These are phyloP conservation scores for Colletotrichum sp. DNA, from an alignment of 2,329 filamentous ascomycete species.

Conservation along the genomic window DNA sequence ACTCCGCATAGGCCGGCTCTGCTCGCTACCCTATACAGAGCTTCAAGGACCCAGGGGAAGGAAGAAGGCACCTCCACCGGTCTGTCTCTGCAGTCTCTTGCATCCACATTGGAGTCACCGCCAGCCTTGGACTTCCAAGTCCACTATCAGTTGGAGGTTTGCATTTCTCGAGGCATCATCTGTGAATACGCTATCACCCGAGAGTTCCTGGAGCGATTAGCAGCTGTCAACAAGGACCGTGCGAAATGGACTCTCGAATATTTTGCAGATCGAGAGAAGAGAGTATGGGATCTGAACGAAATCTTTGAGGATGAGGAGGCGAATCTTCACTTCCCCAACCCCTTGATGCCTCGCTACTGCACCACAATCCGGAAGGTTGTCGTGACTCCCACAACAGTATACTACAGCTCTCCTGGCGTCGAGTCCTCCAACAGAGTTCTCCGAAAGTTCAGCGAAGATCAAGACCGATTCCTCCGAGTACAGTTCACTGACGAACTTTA, in stretches of 20 bases:
- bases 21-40: background rate
- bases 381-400: conserved; percentile 84
- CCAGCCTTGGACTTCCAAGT: conserved; percentile 68
- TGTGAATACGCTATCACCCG: conserved; percentile 75
- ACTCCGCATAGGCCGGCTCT: conserved; percentile 21
- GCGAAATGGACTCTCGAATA: conserved; percentile 77
- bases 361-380: conserved; percentile 76
- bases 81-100: conserved; percentile 25
- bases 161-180: conserved; percentile 79
- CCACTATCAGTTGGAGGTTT: conserved; percentile 91
- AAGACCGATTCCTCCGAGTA: conserved; percentile 85
- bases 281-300: conserved; percentile 71
- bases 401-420: conserved; percentile 76
- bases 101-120: conserved; percentile 48
- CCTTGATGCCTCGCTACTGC: conserved; percentile 73
- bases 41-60: background rate
- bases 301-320: conserved; percentile 67
- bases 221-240: conserved; percentile 43
- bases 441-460: conserved; percentile 69
- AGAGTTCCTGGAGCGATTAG: conserved; percentile 71
- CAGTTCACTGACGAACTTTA: conserved; percentile 85
- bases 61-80: background rate
- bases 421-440: conserved; percentile 91
- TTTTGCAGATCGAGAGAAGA: conserved; percentile 66
- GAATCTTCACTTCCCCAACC: conserved; percentile 47